phyloP scores from a whole-genome alignment of 257 asterid species.

The Jacaranda copaia region DNA sequence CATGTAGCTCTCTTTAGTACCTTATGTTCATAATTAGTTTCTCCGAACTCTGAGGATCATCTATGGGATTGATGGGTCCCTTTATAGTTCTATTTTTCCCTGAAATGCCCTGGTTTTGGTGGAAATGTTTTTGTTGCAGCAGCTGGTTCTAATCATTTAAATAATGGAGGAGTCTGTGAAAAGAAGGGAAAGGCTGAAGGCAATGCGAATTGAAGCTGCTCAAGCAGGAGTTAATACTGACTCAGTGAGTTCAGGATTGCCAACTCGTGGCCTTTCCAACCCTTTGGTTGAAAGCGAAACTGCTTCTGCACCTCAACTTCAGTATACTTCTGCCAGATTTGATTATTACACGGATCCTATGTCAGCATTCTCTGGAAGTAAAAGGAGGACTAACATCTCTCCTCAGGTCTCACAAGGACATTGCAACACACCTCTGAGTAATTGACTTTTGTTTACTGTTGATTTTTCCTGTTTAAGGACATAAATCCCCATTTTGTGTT shows the following conservation, averaged over 20 bases:
- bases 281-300: slow-evolving; percentile 61
- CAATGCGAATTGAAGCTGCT: slow-evolving; percentile 72
- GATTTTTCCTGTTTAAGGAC: not conserved
- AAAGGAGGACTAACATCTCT: slow-evolving; percentile 49
- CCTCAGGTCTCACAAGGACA: slow-evolving; percentile 60
- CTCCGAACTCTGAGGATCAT: not conserved
- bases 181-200: slow-evolving; percentile 78
- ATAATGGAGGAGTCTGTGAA: slow-evolving; percentile 81
- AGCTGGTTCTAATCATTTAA: slow-evolving; percentile 31
- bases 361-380: slow-evolving; percentile 77
- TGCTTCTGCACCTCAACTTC: slow-evolving; percentile 37
- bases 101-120: not conserved
- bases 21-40: too few relatives aligned
- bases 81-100: not conserved
- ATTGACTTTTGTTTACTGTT: slow-evolving; percentile 31
- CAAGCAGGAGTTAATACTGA: slow-evolving; percentile 38
- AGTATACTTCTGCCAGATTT: slow-evolving; percentile 58
- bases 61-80: not conserved
- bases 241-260: slow-evolving; percentile 37
- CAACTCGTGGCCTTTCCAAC: slow-evolving; percentile 61
- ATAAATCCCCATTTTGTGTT: not conserved
- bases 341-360: slow-evolving; percentile 85
- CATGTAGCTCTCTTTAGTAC: too few relatives aligned
- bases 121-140: slow-evolving; percentile 28
- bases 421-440: slow-evolving; percentile 62